phyloP scores from a whole-genome alignment of 1,284 basidiomycete species.

The Mycena citricolor region DNA sequence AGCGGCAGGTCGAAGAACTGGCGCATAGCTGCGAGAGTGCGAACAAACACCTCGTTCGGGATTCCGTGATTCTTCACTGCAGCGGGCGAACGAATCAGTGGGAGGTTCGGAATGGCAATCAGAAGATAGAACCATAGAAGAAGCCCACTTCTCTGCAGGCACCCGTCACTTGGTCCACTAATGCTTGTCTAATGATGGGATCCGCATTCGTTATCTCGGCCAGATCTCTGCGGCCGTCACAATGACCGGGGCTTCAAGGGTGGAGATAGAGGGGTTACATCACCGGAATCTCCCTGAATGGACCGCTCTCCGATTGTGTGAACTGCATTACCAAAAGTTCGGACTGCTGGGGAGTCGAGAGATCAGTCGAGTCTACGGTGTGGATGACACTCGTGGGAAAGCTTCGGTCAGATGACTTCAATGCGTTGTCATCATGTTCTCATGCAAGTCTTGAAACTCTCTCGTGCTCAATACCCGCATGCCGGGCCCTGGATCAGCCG shows the following conservation, averaged over 20 bases:
- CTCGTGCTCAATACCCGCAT: too few species aligned
- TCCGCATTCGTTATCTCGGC: conserved; percentile 44
- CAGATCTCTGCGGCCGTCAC: conserved; percentile 50
- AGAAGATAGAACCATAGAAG: conserved; percentile 61
- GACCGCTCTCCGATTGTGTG: too few species aligned
- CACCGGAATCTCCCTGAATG: conserved; percentile 27
- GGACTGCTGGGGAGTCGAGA: too few species aligned
- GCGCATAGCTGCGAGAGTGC: conserved; percentile 48
- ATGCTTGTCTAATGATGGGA: conserved; percentile 37
- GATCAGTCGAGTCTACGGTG: too few species aligned
- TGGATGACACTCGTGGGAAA: too few species aligned
- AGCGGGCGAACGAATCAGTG: too few species aligned
- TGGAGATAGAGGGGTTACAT: conserved; percentile 29
- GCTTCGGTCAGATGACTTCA: too few species aligned
- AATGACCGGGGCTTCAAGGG: conserved; percentile 1
- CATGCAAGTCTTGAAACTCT: too few species aligned
- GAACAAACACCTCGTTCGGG: conserved; percentile 44
- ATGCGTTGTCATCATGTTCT: too few species aligned
- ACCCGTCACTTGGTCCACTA: conserved; percentile 61
- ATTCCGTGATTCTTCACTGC: conserved; percentile 75
- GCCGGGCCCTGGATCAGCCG: too few species aligned
- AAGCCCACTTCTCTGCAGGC: conserved; percentile 79
- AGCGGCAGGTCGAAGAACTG: conserved; percentile 32
- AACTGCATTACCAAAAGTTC: too few species aligned
- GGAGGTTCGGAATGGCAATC: neutral